Conservation (phyloP, 208 protist species). For the Tritrichomonas foetus region DNA sequence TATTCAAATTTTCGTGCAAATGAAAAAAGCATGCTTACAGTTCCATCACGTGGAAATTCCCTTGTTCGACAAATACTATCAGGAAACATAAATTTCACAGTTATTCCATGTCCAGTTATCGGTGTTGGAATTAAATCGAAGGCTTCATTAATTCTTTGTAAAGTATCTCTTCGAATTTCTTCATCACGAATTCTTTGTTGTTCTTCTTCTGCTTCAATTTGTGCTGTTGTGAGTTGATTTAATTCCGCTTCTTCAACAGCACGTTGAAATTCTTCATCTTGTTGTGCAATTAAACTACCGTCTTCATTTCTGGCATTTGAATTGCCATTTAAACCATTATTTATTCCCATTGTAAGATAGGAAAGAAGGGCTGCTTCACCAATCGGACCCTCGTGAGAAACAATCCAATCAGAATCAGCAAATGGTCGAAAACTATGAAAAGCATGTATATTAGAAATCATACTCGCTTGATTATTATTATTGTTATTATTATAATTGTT, state of each 20-base stretch:
- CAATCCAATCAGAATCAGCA: background rate
- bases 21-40: background rate
- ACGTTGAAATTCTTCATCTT: background rate
- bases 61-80: background rate
- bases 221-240: background rate
- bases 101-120: background rate
- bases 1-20: background rate
- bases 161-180: background rate
- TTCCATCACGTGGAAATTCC: background rate
- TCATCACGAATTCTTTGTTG: background rate
- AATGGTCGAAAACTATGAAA: no score
- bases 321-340: no score
- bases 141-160: background rate
- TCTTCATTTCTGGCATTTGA: background rate
- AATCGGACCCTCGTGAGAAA: background rate
- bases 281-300: background rate
- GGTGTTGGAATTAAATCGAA: background rate
- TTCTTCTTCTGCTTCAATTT: background rate
- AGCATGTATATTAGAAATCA: no score
- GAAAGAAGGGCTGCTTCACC: background rate
- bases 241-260: background rate
- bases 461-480: no score
- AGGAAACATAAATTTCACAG: background rate
- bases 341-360: background rate
- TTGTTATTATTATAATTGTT: no score